These are phyloP conservation scores for Tothia fuscella DNA, from an alignment of 2,329 filamentous ascomycete species.

Conservation along the genomic window DNA sequence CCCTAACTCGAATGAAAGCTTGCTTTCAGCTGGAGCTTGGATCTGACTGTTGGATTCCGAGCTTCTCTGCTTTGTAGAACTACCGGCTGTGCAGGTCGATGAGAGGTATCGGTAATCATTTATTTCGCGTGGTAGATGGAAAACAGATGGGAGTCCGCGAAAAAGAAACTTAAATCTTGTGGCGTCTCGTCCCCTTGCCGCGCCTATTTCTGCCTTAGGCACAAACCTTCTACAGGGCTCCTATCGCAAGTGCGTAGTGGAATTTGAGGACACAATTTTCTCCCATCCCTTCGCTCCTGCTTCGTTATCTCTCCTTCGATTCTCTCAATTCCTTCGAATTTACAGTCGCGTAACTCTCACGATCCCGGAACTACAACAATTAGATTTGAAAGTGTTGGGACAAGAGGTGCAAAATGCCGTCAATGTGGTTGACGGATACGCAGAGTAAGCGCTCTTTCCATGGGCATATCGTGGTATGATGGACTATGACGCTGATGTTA, in stretches of 20 bases:
- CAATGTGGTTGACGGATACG: conserved; percentile 92
- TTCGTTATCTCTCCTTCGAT: neutral
- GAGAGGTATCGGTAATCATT: neutral
- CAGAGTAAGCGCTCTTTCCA: conserved; percentile 56
- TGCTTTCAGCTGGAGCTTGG: neutral
- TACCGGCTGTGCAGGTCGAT: neutral
- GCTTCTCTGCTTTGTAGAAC: neutral
- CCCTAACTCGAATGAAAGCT: neutral
- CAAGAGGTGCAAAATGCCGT: conserved; percentile 47
- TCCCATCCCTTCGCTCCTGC: neutral
- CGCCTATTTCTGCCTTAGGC: neutral
- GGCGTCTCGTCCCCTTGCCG: neutral
- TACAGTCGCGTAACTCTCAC: neutral
- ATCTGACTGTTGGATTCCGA: neutral
- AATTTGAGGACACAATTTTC: neutral
- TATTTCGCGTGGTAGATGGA: conserved; percentile 1
- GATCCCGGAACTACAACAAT: neutral
- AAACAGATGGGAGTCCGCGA: neutral
- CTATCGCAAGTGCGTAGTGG: neutral
- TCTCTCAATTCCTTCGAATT: neutral
- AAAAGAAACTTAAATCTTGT: neutral
- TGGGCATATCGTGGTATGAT: conserved; percentile 11
- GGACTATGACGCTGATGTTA: conserved; percentile 15
- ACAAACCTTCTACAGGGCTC: neutral
- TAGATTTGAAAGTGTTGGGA: neutral